Evolutionary conservation across 257 asterid genomes (phyloP), one percentile per base, ranked within the genome.

Genomic region (Anisodus acutangulus): DNA sequence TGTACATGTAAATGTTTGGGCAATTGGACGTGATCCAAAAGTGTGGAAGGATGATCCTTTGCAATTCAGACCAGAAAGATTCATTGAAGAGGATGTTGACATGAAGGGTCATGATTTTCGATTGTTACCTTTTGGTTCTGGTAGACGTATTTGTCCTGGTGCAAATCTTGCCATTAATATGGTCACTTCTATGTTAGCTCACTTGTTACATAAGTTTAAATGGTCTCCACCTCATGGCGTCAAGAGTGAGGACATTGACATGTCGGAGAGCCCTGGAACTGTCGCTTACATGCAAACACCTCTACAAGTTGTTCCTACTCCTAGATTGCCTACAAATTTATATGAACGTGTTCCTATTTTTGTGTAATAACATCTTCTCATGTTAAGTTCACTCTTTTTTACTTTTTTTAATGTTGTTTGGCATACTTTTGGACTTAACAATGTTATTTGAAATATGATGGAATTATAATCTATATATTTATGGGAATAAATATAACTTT

Each of bases 231-330:
- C 92, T 0, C 62, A 67, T 0, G 82, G 89, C 1, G 85, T 22
- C 26, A 22, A 22, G 26, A 0, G 26, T 22, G 26, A 86, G 39
- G 91, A 90, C 6, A 69, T 93, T 41, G 87, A 89, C 69, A 93
- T 93, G 97, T 93, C 86, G 31, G 97, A 93, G 53, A 83, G 88
- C 16, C 91, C 88, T 9, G 97, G 97, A 79, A 90, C 91, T 51
- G 89, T 93, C 1, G 86, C 90, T 68, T 79, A 66, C 68, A 84
- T 78, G 86, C 49, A 3, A 66, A 47, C 83, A 2, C 86, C 86
- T 63, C 70, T 84, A 2, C 84, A 53, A 74, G 86, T 19, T 13
- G 70, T 84, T 26, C 60, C 86, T 35, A 84, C 80, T 26, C 86
- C 84, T 71, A 83, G 85, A 57, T 74, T 83, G 67, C 47, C 85